Evolutionary conservation across 331 rosid genomes (phyloP), one percentile per base, ranked within the genome.

Genomic region (Malus hybrid): DNA sequence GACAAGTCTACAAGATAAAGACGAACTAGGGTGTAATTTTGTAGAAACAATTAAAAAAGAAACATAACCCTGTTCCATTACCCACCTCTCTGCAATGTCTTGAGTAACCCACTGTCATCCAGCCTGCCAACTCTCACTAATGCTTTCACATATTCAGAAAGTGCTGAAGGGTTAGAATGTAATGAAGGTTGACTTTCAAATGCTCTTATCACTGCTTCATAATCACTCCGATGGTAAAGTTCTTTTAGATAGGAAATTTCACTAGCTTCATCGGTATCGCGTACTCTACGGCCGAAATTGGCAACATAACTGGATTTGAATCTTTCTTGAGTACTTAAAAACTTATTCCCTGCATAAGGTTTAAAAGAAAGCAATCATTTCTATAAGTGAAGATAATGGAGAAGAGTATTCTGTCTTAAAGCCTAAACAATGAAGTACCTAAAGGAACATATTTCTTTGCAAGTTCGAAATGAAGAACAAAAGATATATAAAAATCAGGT

Each of bases 101-200:
- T 88, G 39, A 91, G 88, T 67, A 93, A 84, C 74, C 88, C 93
- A 78, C 90, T 93, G 56, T 86, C 90, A 79, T 93, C 97, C 82
- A 91, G 85, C 87, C 96, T 81, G 73, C 86, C 93, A 80, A 88
- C 95, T 83, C 79, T 90, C 61, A 91, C 96, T 61, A 91, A 70
- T 58, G 98, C 93, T 84, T 90, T 91, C 32, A 91, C 85, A 75
- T 91, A 91, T 82, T 91, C 95, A 69, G 96, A 86, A 74, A 91
- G 87, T 22, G 98, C 97, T 1, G 89, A 66, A 67, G 90, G 63
- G 74, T 91, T 89, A 57, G 80, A 66, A 30, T 92, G 92, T 70
- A 94, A 84, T 55, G 95, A 85, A 30, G 93, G 93, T 46, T 90
- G 89, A 75, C 86, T 91, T 85, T 94, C 97, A 87, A 91, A 94